Evolutionary conservation across 139 green algal species (phyloP), one percentile per base, ranked within the genome.

Genomic region (Micractinium conductrix): DNA sequence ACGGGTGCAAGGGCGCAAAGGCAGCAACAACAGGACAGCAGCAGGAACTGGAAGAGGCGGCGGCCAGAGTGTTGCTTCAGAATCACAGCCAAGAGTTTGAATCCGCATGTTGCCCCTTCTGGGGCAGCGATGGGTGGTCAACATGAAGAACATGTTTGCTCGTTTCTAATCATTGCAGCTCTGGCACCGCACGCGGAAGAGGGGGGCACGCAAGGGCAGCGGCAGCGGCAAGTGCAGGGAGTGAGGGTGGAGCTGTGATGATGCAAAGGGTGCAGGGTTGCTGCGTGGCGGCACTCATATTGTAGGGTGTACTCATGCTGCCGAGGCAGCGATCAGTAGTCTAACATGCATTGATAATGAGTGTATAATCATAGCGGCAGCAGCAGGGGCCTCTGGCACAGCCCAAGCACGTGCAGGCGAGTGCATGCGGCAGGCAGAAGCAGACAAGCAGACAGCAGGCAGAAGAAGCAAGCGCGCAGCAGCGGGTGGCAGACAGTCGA

Each of bases 151-250:
- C 53, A 62, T 38, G 14, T 14, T 78, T 84, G 48, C 50, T 72
- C 37, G 26, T 44, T 21, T 78, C 33, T 45, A 68, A 84, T 88
- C 84, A 88, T 82, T 42, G 83, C 83, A 87, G 37, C 28, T 35
- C 16, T 26, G 33, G 24, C 70, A 35, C 40, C 30, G 35, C 37
- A 24, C 40, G 5, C 21, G 5, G 1, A 19, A 45, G 42, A 12
- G 24, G 42, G 21, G 40, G 17, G 42, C 35, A 50, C 26, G 16
- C 30, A 21, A 70, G n/a, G 50, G 48, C 6, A 37, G 43, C 24
- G 62, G 69, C 58, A 21, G 50, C 16, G 50, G 48, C 6, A 37
- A 33, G 17, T 45, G 69, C 58, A 83, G 4, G 28, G 14, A 62
- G 40, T 17, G 12, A 24, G 4, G 44, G 35, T 50, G 10, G 33